A percentile compares a stretch with the other conserved stretches of the same genome.
Conservation (phyloP, 78 protist species). For the slime mould (Dictyostelium discoideum) region DNA sequence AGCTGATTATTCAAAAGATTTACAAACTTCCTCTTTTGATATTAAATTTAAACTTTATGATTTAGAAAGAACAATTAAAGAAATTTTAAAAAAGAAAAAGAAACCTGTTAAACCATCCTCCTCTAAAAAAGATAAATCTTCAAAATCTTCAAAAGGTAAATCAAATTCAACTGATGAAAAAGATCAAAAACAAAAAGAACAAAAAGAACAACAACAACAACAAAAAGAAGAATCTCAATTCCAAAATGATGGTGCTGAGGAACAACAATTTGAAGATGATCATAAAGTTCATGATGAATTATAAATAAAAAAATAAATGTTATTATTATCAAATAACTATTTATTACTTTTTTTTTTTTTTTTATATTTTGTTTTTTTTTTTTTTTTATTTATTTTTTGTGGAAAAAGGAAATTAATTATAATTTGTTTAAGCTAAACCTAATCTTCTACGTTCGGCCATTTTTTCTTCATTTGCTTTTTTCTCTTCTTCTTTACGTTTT, state of each 20-base stretch:
- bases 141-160: not conserved
- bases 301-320: slow-evolving; percentile 23
- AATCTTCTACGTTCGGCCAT: slow-evolving; percentile 37
- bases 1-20: slow-evolving; percentile 48
- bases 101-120: not conserved
- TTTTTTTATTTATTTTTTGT: not conserved
- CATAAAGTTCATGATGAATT: slow-evolving; percentile 48
- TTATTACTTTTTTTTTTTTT: not conserved
- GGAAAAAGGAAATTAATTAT: no score
- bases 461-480: slow-evolving; percentile 66
- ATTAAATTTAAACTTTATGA: slow-evolving; percentile 28
- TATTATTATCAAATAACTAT: not conserved
- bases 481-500: slow-evolving; percentile 78
- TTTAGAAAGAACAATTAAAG: slow-evolving; percentile 41
- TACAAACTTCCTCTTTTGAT: slow-evolving; percentile 9
- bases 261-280: slow-evolving; percentile 23
- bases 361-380: no score
- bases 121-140: not conserved
- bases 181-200: not conserved
- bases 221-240: slow-evolving; percentile 1
- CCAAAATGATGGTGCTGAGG: slow-evolving; percentile 6
- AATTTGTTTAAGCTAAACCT: not conserved
- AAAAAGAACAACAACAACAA: no score
- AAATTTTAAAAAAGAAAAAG: slow-evolving; percentile 24
- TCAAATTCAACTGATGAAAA: not conserved